Percentiles rank a stretch among this genome's conserved stretches.
These are phyloP conservation scores for Pistacia integerrima DNA, from an alignment of 345 rosid species.

Conservation along the genomic window DNA sequence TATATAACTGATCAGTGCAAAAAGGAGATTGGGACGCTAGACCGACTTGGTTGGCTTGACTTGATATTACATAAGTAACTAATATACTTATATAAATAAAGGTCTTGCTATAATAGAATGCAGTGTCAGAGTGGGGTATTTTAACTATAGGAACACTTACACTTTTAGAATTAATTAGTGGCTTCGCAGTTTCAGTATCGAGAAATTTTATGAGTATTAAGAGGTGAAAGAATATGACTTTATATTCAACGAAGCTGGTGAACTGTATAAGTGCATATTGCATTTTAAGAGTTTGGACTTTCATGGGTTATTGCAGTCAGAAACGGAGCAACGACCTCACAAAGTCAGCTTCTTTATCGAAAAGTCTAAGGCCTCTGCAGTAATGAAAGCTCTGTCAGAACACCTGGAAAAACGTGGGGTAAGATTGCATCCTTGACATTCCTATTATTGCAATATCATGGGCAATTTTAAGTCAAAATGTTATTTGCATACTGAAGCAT, in stretches of 20 bases:
- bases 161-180: not conserved
- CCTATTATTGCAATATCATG: not conserved
- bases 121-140: not conserved
- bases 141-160: not conserved
- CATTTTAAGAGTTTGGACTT: not conserved
- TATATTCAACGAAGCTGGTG: not conserved
- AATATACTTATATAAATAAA: too few species aligned
- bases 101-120: not conserved
- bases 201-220: not conserved
- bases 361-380: slow-evolving; percentile 47
- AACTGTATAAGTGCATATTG: not conserved
- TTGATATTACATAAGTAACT: not conserved
- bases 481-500: not conserved
- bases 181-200: not conserved
- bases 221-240: not conserved
- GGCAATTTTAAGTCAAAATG: not conserved
- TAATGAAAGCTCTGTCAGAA: slow-evolving; percentile 57
- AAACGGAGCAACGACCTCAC: slow-evolving; percentile 69
- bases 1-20: too few species aligned
- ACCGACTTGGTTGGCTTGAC: not conserved
- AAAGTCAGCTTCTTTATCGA: slow-evolving; percentile 81
- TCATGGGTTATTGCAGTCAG: slow-evolving; percentile 49
- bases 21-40: not conserved
- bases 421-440: slow-evolving; percentile 17
- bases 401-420: slow-evolving; percentile 67